A percentile compares a stretch with the other conserved stretches of the same genome.
These are phyloP conservation scores for Gaertneriomyces semiglobifer DNA, from an alignment of 192 early-diverging fungal genomes.

Conservation along the genomic window DNA sequence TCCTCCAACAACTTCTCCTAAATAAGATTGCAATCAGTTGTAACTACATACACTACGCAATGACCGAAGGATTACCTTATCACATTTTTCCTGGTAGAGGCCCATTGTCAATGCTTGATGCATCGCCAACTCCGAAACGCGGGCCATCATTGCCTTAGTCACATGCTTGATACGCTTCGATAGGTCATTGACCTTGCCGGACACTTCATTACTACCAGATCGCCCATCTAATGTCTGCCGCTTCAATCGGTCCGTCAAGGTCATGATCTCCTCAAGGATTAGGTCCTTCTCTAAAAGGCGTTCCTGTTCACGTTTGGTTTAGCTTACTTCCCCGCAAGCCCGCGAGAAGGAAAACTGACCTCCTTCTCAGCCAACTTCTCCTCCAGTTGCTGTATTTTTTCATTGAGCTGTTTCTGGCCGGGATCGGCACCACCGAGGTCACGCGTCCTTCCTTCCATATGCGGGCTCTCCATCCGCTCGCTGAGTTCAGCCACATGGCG, in stretches of 20 bases:
- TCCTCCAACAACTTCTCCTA: conserved; percentile 50
- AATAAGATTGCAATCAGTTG: not conserved
- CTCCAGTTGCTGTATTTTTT: conserved; percentile 52
- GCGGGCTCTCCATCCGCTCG: conserved; percentile 48
- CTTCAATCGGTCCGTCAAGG: conserved; percentile 47
- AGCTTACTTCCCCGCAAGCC: conserved; percentile 3
- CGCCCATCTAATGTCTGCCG: conserved; percentile 49
- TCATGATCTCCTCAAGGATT: conserved; percentile 52
- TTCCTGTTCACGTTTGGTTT: conserved; percentile 40
- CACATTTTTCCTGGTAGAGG: conserved; percentile 57
- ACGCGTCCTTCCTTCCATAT: conserved; percentile 42
- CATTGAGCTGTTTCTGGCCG: conserved; percentile 39
- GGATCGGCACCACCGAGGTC: conserved; percentile 54
- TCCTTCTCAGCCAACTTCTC: conserved; percentile 56
- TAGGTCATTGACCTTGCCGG: conserved; percentile 50
- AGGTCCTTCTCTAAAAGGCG: conserved; percentile 58
- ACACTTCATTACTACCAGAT: conserved; percentile 41
- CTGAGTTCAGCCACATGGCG: conserved; percentile 37
- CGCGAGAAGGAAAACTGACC: conserved; percentile 26
- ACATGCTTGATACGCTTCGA: conserved; percentile 50
- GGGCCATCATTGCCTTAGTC: conserved; percentile 55
- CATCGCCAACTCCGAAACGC: conserved; percentile 60
- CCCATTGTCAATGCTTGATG: conserved; percentile 56
- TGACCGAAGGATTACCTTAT: conserved; percentile 40
- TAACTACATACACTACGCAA: not conserved